Evolutionary conservation across 164 flowering plant genomes (phyloP).

Genomic region (Chimonanthus praecox): DNA sequence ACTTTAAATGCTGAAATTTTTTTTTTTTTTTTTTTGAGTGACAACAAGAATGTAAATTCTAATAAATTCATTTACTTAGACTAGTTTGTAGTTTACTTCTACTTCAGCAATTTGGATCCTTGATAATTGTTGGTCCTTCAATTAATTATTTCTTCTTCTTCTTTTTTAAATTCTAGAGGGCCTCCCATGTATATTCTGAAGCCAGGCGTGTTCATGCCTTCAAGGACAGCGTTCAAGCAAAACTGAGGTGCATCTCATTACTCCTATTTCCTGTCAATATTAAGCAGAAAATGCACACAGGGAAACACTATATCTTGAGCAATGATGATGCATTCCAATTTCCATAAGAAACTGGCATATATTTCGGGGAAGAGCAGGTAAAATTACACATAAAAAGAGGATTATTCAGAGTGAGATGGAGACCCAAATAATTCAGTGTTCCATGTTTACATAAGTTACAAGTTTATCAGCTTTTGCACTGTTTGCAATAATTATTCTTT

Average conservation of each 20-base stretch:
- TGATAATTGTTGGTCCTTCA: background rate
- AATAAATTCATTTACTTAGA: background rate
- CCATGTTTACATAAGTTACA: background rate
- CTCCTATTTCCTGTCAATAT: background rate
- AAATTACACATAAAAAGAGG: background rate
- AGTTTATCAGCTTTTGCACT: background rate
- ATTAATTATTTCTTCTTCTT: background rate
- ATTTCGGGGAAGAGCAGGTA: background rate
- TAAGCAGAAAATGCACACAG: background rate
- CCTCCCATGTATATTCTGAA: constrained; percentile 91
- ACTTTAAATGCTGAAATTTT: no score
- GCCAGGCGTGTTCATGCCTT: constrained; percentile 88
- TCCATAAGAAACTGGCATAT: background rate
- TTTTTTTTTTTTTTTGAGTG: no score
- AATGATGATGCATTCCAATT: background rate
- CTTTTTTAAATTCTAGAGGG: constrained; percentile 42
- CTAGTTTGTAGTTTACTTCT: background rate
- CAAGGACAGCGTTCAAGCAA: constrained; percentile 76
- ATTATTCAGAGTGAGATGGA: no score
- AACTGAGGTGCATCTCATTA: constrained; percentile 43
- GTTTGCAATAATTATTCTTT: background rate
- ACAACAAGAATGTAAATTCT: background rate
- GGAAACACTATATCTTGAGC: no score
- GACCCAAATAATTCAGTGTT: no score
- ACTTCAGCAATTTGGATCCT: background rate